phyloP scores from a whole-genome alignment of 441 rosid species.

The Aquilaria agallochum region DNA sequence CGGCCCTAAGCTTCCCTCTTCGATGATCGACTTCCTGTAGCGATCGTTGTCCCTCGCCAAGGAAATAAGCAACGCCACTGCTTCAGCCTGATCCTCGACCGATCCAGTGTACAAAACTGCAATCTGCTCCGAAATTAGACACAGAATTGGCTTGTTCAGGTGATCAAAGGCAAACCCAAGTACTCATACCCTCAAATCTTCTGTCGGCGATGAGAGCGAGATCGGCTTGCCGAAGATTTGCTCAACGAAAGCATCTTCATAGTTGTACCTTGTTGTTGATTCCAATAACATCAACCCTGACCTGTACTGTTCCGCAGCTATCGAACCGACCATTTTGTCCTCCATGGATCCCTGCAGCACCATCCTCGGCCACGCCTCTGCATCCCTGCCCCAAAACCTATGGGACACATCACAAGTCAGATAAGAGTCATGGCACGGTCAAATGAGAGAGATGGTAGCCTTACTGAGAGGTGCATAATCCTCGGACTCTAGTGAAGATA shows the following conservation, averaged over 20 bases:
- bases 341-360: conserved; percentile 73
- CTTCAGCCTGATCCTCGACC: conserved; percentile 62
- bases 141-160: conserved; percentile 83
- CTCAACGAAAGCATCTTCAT: conserved; percentile 48
- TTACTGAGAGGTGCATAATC: conserved; percentile 87
- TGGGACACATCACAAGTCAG: neutral
- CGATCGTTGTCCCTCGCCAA: conserved; percentile 80
- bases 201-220: conserved; percentile 73
- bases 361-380: conserved; percentile 88
- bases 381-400: conserved; percentile 84
- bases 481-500: conserved; percentile 58
- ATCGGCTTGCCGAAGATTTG: conserved; percentile 72
- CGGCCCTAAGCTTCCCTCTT: conserved; percentile 87
- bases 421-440: neutral
- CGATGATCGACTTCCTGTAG: conserved; percentile 74
- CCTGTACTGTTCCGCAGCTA: conserved; percentile 64
- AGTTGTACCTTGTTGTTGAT: conserved; percentile 54
- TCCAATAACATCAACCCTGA: conserved; percentile 62
- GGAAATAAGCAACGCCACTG: conserved; percentile 75
- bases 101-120: conserved; percentile 71
- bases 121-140: conserved; percentile 86
- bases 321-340: conserved; percentile 64
- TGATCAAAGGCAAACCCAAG: conserved; percentile 88
- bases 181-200: conserved; percentile 58
- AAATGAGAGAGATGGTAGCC: conserved; percentile 3